Evolutionary conservation across 768 basidiomycete species (phyloP), one percentile per base, ranked within the genome.

Genomic region (Termitomyces sp.): DNA sequence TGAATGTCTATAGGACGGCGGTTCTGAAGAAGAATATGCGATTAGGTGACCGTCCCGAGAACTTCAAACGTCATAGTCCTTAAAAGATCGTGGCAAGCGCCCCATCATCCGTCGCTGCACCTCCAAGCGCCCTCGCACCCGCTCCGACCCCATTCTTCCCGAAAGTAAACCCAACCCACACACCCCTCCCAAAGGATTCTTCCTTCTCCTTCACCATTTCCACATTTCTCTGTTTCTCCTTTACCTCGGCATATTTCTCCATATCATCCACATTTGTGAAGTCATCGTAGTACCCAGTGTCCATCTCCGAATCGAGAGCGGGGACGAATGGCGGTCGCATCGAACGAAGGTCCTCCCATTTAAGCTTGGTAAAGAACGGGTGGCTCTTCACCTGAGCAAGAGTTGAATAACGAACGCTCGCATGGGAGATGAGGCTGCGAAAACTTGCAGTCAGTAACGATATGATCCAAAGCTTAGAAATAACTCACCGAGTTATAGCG

Each of bases 191-290:
- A 63, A 81, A 74, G 3, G 78, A 70, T 58, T 92, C 91, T 3
- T 91, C 92, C 70, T 90, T 90, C 76, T 98, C 96, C 71, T 81
- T 85, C 18, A 98, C 91, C 56, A 82, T 82, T 26, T 96, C 96
- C 26, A 99, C 95, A 68, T 98, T 95, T 66, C 75, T 78, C 74
- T 98, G 94, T 74, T 98, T 99, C 78, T 97, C 97, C 72, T 90
- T 85, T 7, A 99, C 97, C 71, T 99, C 96, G 11, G 95, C 93
- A 68, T 98, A 98, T 75, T 98, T 98, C 51, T 92, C 94, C 95
- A 98, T 98, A 68, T 98, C 96, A 58, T 95, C 92, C 4, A 81
- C 75, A 3, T 83, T 88, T 2, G 87, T 87, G 70, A 94, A 94
- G 68, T 94, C 92, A 64, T 94, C 92, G 72, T 94, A 95, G 72